A percentile compares a stretch with the other conserved stretches of the same genome.
Evolutionary conservation across 2,329 filamentous ascomycete species (phyloP).

Genomic region (Aspergillus jensenii): DNA sequence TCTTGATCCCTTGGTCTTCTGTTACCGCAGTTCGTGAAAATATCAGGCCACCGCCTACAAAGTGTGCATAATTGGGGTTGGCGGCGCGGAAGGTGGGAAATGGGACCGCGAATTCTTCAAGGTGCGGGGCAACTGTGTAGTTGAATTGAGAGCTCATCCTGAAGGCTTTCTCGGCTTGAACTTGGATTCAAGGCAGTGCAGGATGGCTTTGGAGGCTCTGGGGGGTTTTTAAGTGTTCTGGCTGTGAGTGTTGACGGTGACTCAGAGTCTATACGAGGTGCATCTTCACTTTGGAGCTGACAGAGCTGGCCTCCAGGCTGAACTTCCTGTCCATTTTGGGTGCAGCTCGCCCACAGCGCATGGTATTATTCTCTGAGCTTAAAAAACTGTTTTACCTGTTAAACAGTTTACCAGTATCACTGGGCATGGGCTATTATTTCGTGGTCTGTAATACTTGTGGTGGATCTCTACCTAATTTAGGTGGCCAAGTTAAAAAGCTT

Average conservation of each 20-base stretch:
- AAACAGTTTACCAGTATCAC: no score
- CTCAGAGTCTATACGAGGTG: background rate
- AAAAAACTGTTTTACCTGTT: no score
- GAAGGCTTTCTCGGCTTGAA: background rate
- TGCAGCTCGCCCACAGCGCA: background rate
- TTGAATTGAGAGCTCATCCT: constrained; percentile 5
- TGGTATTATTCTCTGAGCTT: background rate
- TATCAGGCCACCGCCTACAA: constrained; percentile 30
- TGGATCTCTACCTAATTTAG: no score
- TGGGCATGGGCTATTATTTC: no score
- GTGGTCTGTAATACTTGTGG: no score
- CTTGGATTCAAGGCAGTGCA: background rate
- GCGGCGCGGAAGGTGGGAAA: constrained; percentile 25
- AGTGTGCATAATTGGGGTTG: constrained; percentile 29
- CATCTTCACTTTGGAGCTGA: background rate
- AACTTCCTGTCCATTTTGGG: background rate
- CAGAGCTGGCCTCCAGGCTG: no score
- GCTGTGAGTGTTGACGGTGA: background rate
- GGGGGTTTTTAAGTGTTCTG: background rate
- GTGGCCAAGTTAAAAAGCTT: no score
- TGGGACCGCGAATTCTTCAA: constrained; percentile 30
- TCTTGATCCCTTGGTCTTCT: background rate
- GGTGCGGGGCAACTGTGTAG: constrained; percentile 24
- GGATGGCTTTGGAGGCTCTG: background rate
- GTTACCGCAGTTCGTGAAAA: constrained; percentile 20